Evolutionary conservation across 768 basidiomycete genomes (phyloP), one percentile per base, ranked within the genome.

Genomic region (Leccinellum rugosiceps): DNA sequence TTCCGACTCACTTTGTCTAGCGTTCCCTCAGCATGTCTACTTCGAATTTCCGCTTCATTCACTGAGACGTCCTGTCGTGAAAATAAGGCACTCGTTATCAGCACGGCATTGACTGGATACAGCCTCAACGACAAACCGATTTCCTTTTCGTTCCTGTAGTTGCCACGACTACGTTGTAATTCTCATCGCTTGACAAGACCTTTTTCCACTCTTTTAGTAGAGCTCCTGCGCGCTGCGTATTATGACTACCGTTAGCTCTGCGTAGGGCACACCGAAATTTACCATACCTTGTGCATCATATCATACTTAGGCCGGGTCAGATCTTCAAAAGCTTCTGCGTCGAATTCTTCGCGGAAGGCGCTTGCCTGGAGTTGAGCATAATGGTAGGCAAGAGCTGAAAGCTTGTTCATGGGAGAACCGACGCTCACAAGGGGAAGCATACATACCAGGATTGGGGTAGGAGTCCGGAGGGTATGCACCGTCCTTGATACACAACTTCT

Each of bases 301-400:
- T 86, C 83, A 48, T 83, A 75, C 63, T 89, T 86, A 4, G 95
- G 95, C 57, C 80, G 69, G 0, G 95, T 94, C 63, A 87, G 74
- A 72, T 99, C 96, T 60, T 90, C 86, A 58, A 92, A 92, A 0
- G 83, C 74, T 55, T 85, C 83, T 1, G 81, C 77, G 68, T 96
- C 86, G 61, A 87, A 97, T 57, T 94, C 85, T 67, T 97, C 92
- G 52, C 90, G 85, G 74, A 98, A 95, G 0, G 97, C 97, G 53
- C 85, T 86, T 8, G 96, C 92, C 73, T 97, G 87, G 8, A 98
- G 80, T 65, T 95, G 90, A 19, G 85, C 90, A 70, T 95, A 94
- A 68, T 95, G 92, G 63, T 84, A 93, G 13, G 87, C 87, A 53
- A 98, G 81, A 5, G 90, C 66, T 68, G 4, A 23, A 35, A 14